Base-by-base conservation (phyloP, 2,329 filamentous ascomycete species). In the Phialemoniopsis sp. region DNA sequence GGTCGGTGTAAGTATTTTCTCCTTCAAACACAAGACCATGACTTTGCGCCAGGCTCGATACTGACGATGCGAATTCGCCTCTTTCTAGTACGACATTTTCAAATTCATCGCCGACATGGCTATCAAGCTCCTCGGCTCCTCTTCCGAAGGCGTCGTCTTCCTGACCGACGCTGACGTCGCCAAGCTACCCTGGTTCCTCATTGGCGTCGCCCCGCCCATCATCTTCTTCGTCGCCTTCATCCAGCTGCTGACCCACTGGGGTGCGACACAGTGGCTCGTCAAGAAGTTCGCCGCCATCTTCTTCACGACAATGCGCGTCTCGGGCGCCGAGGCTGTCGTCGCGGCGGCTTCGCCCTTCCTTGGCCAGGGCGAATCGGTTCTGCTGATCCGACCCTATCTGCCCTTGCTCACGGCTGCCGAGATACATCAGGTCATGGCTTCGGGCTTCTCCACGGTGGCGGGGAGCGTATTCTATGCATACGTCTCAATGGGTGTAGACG, bases 151-250 rank as follows among this genome's bases (percentile, higher is more conserved):
- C 54, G 74, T 82, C 1, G 52, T 56, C 2, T 89, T 88, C 63
- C 58, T 89, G 45, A 85, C 81, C 2, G 62, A 58, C n/a, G 35
- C 50, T 0, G 58, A 61, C 13, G 66, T 67, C 14, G 55, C 65
- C 3, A 38, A 55, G 7, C 51, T 68, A 1, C 46, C 49, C 2
- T 86, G 74, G 72, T 88, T 87, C 67, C 67, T 88, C 41, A 68
- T 79, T 41, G 67, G 67, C 33, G 82, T 87, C 37, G 67, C 87
- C 13, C 82, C 84, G 0, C 76, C 84, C 37, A 86, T 89, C 56
- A 82, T 88, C 59, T 89, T 89, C 71, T 88, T 89, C 73, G 80
- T 88, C 34, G 73, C 85, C 2, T 67, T 88, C 12, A 82, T 87
- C 7, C 81, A 87, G 56, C 70, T 89, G 2, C 58, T 86, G 28